Conservation (phyloP, 1,139 yeast genomes). For the Casaregolazyma lundiana region DNA sequence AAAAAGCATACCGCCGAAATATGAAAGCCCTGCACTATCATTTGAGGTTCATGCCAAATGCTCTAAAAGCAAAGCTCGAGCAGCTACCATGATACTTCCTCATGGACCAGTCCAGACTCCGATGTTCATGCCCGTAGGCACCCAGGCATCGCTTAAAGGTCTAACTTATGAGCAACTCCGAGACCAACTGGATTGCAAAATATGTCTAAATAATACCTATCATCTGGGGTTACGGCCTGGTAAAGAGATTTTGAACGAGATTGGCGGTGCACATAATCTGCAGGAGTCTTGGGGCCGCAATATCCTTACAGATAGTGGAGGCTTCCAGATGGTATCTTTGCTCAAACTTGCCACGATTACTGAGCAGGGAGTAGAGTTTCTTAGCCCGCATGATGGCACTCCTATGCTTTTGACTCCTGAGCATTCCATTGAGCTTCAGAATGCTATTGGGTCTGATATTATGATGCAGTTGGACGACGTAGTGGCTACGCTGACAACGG, state of each 20-base stretch:
- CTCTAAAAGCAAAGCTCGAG: constrained; percentile 42
- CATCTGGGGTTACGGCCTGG: constrained; percentile 44
- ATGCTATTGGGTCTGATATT: constrained; percentile 42
- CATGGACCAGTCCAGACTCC: constrained; percentile 44
- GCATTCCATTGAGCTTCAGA: constrained; percentile 42
- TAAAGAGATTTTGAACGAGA: constrained; percentile 37
- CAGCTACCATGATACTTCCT: constrained; percentile 39
- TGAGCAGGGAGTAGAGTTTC: constrained; percentile 42
- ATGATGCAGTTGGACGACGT: constrained; percentile 46
- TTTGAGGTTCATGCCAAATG: constrained; percentile 40
- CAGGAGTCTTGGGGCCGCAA: constrained; percentile 40
- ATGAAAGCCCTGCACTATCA: constrained; percentile 29
- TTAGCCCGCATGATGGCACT: constrained; percentile 43
- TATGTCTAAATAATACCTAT: constrained; percentile 42
- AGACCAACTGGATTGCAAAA: constrained; percentile 36
- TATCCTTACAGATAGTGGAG: constrained; percentile 42
- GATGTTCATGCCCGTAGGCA: constrained; percentile 46
- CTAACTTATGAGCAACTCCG: constrained; percentile 40
- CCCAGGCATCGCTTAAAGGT: constrained; percentile 45
- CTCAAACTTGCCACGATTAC: constrained; percentile 43
- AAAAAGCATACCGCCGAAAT: constrained; percentile 1
- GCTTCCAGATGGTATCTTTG: constrained; percentile 45
- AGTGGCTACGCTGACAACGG: constrained; percentile 41
- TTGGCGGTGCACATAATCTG: constrained; percentile 42
- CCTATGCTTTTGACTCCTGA: constrained; percentile 46